phyloP scores from a whole-genome alignment of 2,329 filamentous ascomycete species.

The Sarocladiaceae sp. region DNA sequence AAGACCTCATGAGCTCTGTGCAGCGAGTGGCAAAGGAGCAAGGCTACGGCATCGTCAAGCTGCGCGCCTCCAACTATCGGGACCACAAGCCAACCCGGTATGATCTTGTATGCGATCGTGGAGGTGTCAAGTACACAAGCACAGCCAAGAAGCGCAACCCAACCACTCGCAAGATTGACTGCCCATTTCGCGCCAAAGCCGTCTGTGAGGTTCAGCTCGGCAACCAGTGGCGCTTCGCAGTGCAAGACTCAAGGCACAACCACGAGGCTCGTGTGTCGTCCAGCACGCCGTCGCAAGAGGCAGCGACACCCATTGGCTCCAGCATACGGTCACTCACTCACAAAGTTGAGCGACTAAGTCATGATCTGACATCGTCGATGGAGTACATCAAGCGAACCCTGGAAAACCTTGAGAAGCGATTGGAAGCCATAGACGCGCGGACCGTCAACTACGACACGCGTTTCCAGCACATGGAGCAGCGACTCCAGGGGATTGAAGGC shows the following conservation, averaged over 20 bases:
- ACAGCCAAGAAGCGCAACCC: slow-evolving; percentile 60
- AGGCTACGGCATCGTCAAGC: slow-evolving; percentile 56
- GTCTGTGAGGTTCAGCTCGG: slow-evolving; percentile 57
- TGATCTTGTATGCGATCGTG: slow-evolving; percentile 57
- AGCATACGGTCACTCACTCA: slow-evolving; percentile 52
- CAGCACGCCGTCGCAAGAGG: slow-evolving; percentile 47
- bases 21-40: slow-evolving; percentile 56
- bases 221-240: slow-evolving; percentile 58
- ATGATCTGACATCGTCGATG: slow-evolving; percentile 49
- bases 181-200: slow-evolving; percentile 56
- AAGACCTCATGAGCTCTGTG: slow-evolving; percentile 51
- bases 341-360: slow-evolving; percentile 52
- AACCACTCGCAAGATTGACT: slow-evolving; percentile 58
- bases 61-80: slow-evolving; percentile 57
- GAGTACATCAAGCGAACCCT: slow-evolving; percentile 43
- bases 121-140: slow-evolving; percentile 59
- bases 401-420: slow-evolving; percentile 47
- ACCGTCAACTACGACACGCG: slow-evolving; percentile 36
- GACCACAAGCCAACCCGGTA: slow-evolving; percentile 57
- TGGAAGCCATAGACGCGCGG: slow-evolving; percentile 46
- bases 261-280: slow-evolving; percentile 53
- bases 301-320: slow-evolving; percentile 49
- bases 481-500: slow-evolving; percentile 35
- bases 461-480: slow-evolving; percentile 36
- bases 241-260: slow-evolving; percentile 55